Conservation (phyloP, 495 filamentous ascomycete species). For the Neurospora sp. region DNA sequence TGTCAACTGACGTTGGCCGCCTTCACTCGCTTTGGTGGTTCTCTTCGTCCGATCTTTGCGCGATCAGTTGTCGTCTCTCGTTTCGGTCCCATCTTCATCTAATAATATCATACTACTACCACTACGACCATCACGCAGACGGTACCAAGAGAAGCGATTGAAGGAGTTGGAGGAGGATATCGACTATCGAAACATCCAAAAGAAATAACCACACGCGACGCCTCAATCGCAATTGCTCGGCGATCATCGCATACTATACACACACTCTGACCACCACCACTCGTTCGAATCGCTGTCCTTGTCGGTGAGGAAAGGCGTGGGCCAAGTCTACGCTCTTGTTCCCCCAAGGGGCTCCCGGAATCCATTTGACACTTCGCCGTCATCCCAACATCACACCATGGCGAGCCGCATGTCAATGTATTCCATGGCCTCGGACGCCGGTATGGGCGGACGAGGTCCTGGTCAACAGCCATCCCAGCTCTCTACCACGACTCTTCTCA, state of each 20-base stretch:
- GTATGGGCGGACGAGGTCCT: conserved; percentile 44
- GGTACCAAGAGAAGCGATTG: background rate
- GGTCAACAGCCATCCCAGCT: conserved; percentile 67
- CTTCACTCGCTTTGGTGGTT: conserved; percentile 43
- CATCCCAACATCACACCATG: conserved; percentile 44
- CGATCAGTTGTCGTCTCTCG: background rate
- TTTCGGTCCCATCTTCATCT: background rate
- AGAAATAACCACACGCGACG: background rate
- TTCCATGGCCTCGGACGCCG: conserved; percentile 52
- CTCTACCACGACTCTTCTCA: conserved; percentile 84
- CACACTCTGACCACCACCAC: conserved; percentile 2
- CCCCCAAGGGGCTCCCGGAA: conserved; percentile 20
- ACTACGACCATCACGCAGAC: background rate
- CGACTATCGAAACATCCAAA: background rate
- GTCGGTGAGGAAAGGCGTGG: background rate
- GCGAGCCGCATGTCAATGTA: conserved; percentile 73
- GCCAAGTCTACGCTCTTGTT: conserved; percentile 1
- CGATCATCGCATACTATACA: background rate
- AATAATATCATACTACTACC: background rate
- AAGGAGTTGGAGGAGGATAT: background rate
- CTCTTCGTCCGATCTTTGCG: conserved; percentile 28
- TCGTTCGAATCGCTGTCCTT: conserved; percentile 5
- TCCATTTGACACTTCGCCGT: conserved; percentile 4
- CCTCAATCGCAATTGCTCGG: background rate
- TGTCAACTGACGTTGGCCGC: conserved; percentile 12